Evolutionary conservation across 1,139 yeast species (phyloP).

Genomic region (Taiozyma sp.): DNA sequence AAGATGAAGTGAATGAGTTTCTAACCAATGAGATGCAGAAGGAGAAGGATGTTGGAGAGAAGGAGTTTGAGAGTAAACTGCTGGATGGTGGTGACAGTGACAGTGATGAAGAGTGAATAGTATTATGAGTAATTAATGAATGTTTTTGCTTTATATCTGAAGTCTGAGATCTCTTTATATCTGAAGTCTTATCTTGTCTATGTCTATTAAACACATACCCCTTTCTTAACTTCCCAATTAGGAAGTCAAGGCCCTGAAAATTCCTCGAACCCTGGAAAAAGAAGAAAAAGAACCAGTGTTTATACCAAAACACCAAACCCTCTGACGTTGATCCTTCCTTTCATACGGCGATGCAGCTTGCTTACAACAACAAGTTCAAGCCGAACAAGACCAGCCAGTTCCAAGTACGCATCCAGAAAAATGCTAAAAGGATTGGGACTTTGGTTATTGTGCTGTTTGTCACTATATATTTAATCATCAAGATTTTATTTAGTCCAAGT

Average conservation of each 20-base stretch:
- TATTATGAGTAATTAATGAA: too few relatives aligned
- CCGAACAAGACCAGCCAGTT: constrained; percentile 17
- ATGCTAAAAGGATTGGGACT: constrained; percentile 11
- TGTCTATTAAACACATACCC: not conserved
- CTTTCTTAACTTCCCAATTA: constrained; percentile 3
- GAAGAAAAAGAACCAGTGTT: too few relatives aligned
- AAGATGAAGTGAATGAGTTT: constrained; percentile 64
- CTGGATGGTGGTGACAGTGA: constrained; percentile 57
- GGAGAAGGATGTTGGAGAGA: constrained; percentile 20
- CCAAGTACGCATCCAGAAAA: constrained; percentile 8
- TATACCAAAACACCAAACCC: not conserved
- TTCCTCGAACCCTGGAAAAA: not conserved
- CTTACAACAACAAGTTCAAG: constrained; percentile 23
- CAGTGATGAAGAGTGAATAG: constrained; percentile 28
- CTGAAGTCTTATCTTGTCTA: too few relatives aligned
- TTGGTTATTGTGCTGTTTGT: constrained; percentile 5
- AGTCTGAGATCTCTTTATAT: too few relatives aligned
- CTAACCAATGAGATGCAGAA: constrained; percentile 58
- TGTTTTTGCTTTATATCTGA: too few relatives aligned
- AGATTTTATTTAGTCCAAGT: not conserved
- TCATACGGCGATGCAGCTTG: constrained; percentile 17
- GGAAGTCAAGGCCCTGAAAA: constrained; percentile 2
- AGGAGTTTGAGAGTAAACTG: constrained; percentile 37
- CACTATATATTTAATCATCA: constrained; percentile 8
- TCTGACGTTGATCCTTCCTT: not conserved